Conservation (phyloP, 2,329 filamentous ascomycete genomes). For the Venturia nashicola region DNA sequence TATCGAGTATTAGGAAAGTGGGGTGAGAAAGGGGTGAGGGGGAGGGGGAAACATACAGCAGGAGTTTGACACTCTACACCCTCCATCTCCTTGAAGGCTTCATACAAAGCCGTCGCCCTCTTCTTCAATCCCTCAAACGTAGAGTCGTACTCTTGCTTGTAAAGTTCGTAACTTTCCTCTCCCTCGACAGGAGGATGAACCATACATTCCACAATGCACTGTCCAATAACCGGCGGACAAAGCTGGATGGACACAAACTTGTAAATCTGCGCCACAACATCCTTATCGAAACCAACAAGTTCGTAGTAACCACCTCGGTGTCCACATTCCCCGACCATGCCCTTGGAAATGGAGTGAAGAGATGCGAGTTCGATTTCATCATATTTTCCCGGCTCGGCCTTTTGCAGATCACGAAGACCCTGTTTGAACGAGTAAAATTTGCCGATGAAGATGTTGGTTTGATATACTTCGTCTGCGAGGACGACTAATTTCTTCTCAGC, state of each 20-base stretch:
- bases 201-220: conserved; percentile 96
- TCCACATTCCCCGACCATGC: conserved; percentile 97
- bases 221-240: conserved; percentile 87
- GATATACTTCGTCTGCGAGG: conserved; percentile 95
- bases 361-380: conserved; percentile 81
- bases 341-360: conserved; percentile 89
- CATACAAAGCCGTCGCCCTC: conserved; percentile 74
- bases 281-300: conserved; percentile 73
- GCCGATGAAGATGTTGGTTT: conserved; percentile 94
- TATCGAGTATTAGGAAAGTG: neutral
- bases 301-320: conserved; percentile 98
- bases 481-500: conserved; percentile 75
- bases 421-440: conserved; percentile 95
- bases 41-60: conserved; percentile 35
- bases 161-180: conserved; percentile 72
- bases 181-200: conserved; percentile 83
- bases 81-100: conserved; percentile 90
- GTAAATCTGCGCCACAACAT: conserved; percentile 89
- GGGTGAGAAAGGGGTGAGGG: neutral
- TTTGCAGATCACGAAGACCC: conserved; percentile 68
- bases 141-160: conserved; percentile 70
- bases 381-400: conserved; percentile 55
- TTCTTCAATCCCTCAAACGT: conserved; percentile 70
- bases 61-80: conserved; percentile 83
- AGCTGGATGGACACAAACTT: conserved; percentile 97